Conservation (phyloP, 2,329 filamentous ascomycete genomes). For the Coniochaeta pulveracea region DNA sequence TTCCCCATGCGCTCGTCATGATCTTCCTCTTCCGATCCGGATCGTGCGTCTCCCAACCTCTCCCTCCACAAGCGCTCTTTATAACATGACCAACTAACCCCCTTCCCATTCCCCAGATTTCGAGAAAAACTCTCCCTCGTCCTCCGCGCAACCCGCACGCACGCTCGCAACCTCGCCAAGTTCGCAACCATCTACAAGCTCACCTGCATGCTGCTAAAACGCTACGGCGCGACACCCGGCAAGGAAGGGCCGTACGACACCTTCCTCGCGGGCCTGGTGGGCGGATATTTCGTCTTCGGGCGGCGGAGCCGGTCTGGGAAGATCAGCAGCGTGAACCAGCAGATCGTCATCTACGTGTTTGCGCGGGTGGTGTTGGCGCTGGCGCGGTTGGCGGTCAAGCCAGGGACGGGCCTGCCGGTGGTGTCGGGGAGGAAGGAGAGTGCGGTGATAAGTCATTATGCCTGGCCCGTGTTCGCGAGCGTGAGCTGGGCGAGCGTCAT, state of each 20-base stretch:
- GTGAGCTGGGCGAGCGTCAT: constrained; percentile 89
- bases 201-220: constrained; percentile 63
- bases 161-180: constrained; percentile 82
- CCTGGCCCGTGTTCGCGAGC: constrained; percentile 88
- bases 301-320: constrained; percentile 51
- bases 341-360: constrained; percentile 98
- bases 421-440: constrained; percentile 36
- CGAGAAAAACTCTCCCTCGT: constrained; percentile 70
- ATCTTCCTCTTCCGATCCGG: constrained; percentile 92
- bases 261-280: constrained; percentile 76
- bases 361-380: constrained; percentile 78
- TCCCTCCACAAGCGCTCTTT: constrained; percentile 5
- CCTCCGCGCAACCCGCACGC: constrained; percentile 75
- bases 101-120: constrained; percentile 42
- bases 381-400: constrained; percentile 71
- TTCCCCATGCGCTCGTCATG: constrained; percentile 97
- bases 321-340: constrained; percentile 77
- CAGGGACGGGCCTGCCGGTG: constrained; percentile 36
- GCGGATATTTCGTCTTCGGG: constrained; percentile 90
- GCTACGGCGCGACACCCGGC: constrained; percentile 43
- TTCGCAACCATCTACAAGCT: constrained; percentile 89
- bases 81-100: neutral
- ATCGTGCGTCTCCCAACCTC: constrained; percentile 43
- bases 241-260: constrained; percentile 67
- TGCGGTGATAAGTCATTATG: constrained; percentile 51